These are phyloP conservation scores for Spergularia bocconei DNA, from an alignment of 148 eudicot genomes.

Conservation along the genomic window DNA sequence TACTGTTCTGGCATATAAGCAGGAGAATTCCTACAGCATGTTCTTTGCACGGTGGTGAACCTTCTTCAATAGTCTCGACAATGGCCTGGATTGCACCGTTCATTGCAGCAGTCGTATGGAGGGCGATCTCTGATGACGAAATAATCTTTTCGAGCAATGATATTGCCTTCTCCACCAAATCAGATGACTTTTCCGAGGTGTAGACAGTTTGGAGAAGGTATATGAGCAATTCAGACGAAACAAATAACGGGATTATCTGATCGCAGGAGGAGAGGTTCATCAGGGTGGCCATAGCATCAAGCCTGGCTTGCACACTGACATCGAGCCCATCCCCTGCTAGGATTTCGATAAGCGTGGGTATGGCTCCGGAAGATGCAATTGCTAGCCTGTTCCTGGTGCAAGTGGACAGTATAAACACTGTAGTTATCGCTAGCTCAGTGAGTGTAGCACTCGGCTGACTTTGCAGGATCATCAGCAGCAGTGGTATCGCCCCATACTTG, in stretches of 20 bases:
- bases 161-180: conserved; percentile 50
- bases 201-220: conserved; percentile 42
- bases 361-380: conserved; percentile 51
- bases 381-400: conserved; percentile 44
- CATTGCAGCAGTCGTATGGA: conserved; percentile 31
- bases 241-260: conserved; percentile 40
- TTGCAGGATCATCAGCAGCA: conserved; percentile 35
- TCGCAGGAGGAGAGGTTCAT: conserved; percentile 53
- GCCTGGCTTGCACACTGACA: conserved; percentile 50
- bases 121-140: conserved; percentile 45
- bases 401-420: conserved; percentile 58
- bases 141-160: conserved; percentile 53
- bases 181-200: conserved; percentile 45
- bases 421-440: conserved; percentile 45
- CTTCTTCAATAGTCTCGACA: conserved; percentile 71
- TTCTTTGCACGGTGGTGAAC: conserved; percentile 49
- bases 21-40: conserved; percentile 53
- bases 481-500: conserved; percentile 49
- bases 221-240: conserved; percentile 26
- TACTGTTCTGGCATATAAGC: conserved; percentile 47
- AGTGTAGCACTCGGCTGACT: conserved; percentile 34
- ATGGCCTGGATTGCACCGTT: conserved; percentile 41
- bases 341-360: conserved; percentile 43
- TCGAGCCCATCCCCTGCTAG: conserved; percentile 11
- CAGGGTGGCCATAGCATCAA: conserved; percentile 50